Base-by-base conservation (phyloP, 2,329 filamentous ascomycete genomes). In the Arthroderma uncinatum region DNA sequence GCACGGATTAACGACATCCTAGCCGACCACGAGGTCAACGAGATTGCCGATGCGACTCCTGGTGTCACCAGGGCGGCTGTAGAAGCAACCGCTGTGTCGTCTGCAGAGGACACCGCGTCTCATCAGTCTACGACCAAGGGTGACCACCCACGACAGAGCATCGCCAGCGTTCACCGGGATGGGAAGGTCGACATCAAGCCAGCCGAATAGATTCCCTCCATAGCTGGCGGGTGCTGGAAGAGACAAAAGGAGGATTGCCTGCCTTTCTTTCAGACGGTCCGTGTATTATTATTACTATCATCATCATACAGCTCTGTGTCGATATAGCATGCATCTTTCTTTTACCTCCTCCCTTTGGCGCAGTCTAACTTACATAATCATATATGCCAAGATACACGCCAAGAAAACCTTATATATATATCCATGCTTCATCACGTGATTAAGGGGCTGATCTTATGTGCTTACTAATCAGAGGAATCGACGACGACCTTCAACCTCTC, bases 1-100 rank as follows among this genome's bases (percentile, higher is more conserved):
- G 82, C 88, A 21, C 80, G 86, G 14, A 75, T 95, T 44, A 83
- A 82, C 55, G 92, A 98, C 62, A 81, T 87, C 2, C 76, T 98
- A 62, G 88, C 85, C 3, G 78, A 79, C 28, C 81, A 84, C 53
- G 85, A 98, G 63, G 82, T 97, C 57, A 91, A 95, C 63, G 93
- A 97, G 73, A 87, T 96, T 60, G 92, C 92, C 0, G 86, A 91
- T 67, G 78, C 84, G 4, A 86, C 90, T 33, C 82, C 89, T 0
- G 92, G 91, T 0, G 78, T 79, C 1, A 79, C 87, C 0, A 76
- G 82, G 1, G 75, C 81, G 36, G 83, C 83, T 1, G 70, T 85
- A 8, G 79, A 66, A 61, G 39, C 65, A 64, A 33, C 65, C 68
- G 54, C 64, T 67, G 33, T n/a, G 14, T 39, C 65, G 66, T 42